These are phyloP conservation scores for Xanthoconium separans DNA, from an alignment of 1,284 basidiomycete species.

Conservation along the genomic window DNA sequence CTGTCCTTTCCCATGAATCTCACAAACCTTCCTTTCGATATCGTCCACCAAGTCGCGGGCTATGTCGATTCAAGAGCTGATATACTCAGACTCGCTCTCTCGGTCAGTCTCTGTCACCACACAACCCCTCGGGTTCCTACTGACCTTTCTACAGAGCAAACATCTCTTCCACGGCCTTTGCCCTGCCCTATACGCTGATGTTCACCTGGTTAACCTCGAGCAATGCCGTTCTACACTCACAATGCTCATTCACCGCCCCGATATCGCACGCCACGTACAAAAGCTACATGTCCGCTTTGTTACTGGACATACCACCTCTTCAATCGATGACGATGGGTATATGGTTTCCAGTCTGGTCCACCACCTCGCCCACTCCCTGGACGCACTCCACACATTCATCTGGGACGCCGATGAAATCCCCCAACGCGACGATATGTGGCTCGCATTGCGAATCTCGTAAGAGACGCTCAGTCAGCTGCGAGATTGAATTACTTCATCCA, in stretches of 20 bases:
- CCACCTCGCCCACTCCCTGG: constrained; percentile 47
- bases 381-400: constrained; percentile 60
- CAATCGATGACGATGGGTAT: constrained; percentile 31
- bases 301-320: background rate
- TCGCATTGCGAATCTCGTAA: constrained; percentile 61
- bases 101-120: constrained; percentile 40
- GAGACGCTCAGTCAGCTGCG: background rate
- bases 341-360: constrained; percentile 47
- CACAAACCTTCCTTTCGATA: constrained; percentile 50
- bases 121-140: constrained; percentile 14
- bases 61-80: constrained; percentile 52
- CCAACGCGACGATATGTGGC: constrained; percentile 71
- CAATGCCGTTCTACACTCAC: constrained; percentile 61
- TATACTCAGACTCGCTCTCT: constrained; percentile 54
- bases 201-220: constrained; percentile 49
- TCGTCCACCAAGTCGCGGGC: constrained; percentile 61
- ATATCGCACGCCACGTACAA: constrained; percentile 64
- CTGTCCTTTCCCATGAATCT: constrained; percentile 18
- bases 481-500: background rate
- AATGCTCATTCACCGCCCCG: constrained; percentile 55
- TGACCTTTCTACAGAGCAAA: constrained; percentile 35
- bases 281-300: constrained; percentile 47
- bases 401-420: constrained; percentile 71
- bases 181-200: constrained; percentile 57
- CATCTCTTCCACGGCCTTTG: constrained; percentile 50